Conservation (phyloP, 148 eudicot species). For the Persicaria maculosa region DNA sequence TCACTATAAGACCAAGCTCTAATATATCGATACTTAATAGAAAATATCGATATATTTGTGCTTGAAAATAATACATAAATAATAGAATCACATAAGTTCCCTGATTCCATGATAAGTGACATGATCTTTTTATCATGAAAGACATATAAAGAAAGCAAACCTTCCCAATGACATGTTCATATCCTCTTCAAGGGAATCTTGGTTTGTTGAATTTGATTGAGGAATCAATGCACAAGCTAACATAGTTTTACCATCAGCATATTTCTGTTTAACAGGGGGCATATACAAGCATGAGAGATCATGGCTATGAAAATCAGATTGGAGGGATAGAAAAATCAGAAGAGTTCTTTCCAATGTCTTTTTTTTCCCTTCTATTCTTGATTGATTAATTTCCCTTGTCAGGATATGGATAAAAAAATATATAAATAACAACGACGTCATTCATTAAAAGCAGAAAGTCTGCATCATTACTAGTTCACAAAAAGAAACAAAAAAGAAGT, state of each 20-base stretch:
- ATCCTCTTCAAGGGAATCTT: conserved; percentile 60
- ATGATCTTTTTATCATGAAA: neutral
- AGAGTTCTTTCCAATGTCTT: neutral
- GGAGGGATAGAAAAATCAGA: neutral
- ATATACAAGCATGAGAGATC: conserved; percentile 13
- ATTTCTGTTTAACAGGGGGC: conserved; percentile 43
- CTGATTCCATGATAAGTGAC: neutral
- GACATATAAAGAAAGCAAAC: conserved; percentile 27
- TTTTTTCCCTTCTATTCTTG: neutral
- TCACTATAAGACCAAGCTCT: conserved; percentile 63
- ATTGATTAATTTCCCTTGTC: neutral
- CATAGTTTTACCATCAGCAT: conserved; percentile 80
- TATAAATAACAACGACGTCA: too few relatives aligned
- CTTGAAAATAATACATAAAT: neutral
- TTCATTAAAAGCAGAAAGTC: too few relatives aligned
- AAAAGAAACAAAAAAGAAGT: too few relatives aligned
- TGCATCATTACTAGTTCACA: too few relatives aligned
- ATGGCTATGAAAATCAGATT: neutral
- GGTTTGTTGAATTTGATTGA: conserved; percentile 51
- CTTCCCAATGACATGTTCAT: conserved; percentile 97
- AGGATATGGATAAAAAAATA: neutral
- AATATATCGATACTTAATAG: conserved; percentile 24
- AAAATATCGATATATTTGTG: neutral
- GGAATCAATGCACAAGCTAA: conserved; percentile 80
- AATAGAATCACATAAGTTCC: neutral